Base-by-base conservation (phyloP, 2,329 filamentous ascomycete genomes). In the Akanthomyces dipterigenus region DNA sequence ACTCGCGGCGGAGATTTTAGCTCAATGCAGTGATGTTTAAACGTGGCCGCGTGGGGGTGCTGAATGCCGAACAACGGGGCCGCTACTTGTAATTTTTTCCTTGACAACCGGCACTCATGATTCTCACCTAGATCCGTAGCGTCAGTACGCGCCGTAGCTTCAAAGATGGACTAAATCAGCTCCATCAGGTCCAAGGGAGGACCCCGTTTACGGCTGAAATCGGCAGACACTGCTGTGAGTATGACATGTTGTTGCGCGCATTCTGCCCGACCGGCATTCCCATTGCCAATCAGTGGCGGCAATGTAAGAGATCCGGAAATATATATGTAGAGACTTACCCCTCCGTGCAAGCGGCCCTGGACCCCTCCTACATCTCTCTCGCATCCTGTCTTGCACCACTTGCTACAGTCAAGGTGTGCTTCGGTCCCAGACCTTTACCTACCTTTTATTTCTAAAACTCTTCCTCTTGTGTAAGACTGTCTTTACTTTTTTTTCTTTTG, bases 271-370 rank as follows among this genome's bases (percentile, higher is more conserved):
- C 36, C 36, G 48, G 57, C 48, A 45, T 53, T 60, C 48, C 24
- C 40, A 45, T 45, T 60, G 57, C 45, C 48, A 36, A 53, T 45
- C 55, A 26, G 55, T 50, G 48, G 57, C 55, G 26, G 45, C 57
- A 24, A 18, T 53, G 38, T 28, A 45, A 45, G 57, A 53, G 57
- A 28, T 53, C 26, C 36, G n/a, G 22, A 20, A 45, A 60, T 60
- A 59, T 60, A 60, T 60, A 60, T 53, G 57, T 60, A 53, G n/a
- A 45, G 38, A n/a, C 48, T 51, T 60, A 48, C 57, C 57, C 57
- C 57, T 60, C 57, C 57, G 43, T 53, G 38, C 38, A 54, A 24
- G 38, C 38, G n/a, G 36, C 31, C 7, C n/a, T 45, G 38, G 26
- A 53, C 46, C 57, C 38, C 48, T 50, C 49, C 57, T 43, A 51